These are phyloP conservation scores for Marasmius sp. DNA, from an alignment of 1,284 basidiomycete species.

Conservation along the genomic window DNA sequence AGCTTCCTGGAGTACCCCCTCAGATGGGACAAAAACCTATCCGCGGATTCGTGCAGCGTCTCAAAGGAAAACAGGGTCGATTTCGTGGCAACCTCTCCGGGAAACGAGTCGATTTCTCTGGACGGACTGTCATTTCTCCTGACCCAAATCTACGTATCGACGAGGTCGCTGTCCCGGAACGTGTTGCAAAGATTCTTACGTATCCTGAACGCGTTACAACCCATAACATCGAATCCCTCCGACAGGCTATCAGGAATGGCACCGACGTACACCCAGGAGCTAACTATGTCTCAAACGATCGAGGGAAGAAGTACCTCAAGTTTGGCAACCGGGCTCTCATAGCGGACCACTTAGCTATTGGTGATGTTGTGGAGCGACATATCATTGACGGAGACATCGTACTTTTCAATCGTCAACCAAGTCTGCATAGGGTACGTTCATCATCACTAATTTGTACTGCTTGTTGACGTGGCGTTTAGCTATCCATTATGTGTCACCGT, in stretches of 20 bases:
- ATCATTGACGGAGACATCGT: slow-evolving; percentile 96
- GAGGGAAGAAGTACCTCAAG: slow-evolving; percentile 85
- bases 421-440: slow-evolving; percentile 81
- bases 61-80: slow-evolving; percentile 99
- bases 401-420: slow-evolving; percentile 98
- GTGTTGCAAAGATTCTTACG: slow-evolving; percentile 94
- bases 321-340: slow-evolving; percentile 77
- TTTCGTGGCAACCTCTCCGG: slow-evolving; percentile 98
- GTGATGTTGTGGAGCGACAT: slow-evolving; percentile 93
- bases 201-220: slow-evolving; percentile 95
- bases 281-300: slow-evolving; percentile 86
- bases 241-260: slow-evolving; percentile 85
- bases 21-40: slow-evolving; percentile 89
- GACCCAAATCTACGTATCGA: slow-evolving; percentile 98
- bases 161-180: slow-evolving; percentile 95
- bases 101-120: slow-evolving; percentile 99
- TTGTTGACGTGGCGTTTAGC: slow-evolving; percentile 45
- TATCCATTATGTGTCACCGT: slow-evolving; percentile 99
- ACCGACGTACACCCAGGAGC: slow-evolving; percentile 94
- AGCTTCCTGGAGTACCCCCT: slow-evolving; percentile 89
- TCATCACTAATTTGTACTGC: neutral
- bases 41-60: slow-evolving; percentile 94
- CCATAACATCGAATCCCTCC: slow-evolving; percentile 86
- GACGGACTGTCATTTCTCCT: slow-evolving; percentile 97
- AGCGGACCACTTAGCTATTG: slow-evolving; percentile 78